These are phyloP conservation scores for Nannochloropsis gaditana DNA, from an alignment of 108 stramenopile genomes.

Conservation along the genomic window DNA sequence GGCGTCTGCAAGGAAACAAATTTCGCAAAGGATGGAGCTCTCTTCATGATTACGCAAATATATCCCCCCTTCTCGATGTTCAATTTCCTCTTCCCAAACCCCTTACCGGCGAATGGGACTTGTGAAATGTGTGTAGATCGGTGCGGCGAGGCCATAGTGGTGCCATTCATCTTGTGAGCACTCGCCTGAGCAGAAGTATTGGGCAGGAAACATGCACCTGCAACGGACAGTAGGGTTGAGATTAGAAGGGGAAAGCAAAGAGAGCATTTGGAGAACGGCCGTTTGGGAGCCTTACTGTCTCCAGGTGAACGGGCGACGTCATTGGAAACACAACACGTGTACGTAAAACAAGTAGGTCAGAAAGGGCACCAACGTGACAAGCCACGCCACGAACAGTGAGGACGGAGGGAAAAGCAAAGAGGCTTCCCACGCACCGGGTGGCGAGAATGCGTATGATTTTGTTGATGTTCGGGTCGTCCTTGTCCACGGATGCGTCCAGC, in stretches of 20 bases:
- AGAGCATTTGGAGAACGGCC: neutral
- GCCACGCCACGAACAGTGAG: neutral
- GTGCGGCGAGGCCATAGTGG: conserved; percentile 98
- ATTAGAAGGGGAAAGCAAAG: neutral
- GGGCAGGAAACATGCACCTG: conserved; percentile 74
- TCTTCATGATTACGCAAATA: neutral
- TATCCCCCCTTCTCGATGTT: neutral
- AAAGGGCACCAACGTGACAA: no score
- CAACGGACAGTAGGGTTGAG: neutral
- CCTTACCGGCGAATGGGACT: conserved; percentile 84
- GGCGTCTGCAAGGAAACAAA: no score
- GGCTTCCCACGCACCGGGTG: conserved; percentile 71
- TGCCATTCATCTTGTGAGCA: conserved; percentile 52
- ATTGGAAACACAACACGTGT: no score
- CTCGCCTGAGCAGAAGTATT: conserved; percentile 97
- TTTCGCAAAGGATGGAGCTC: no score
- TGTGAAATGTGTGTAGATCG: conserved; percentile 99
- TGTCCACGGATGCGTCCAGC: conserved; percentile 71
- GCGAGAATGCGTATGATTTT: conserved; percentile 90
- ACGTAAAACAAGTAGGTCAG: no score
- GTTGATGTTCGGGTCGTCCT: conserved; percentile 84
- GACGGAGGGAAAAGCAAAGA: neutral
- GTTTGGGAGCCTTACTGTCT: conserved; percentile 36
- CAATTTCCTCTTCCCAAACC: neutral
- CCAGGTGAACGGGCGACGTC: neutral